Evolutionary conservation across 352 stramenopile genomes (phyloP).

Genomic region (Globisporangium radiosum): DNA sequence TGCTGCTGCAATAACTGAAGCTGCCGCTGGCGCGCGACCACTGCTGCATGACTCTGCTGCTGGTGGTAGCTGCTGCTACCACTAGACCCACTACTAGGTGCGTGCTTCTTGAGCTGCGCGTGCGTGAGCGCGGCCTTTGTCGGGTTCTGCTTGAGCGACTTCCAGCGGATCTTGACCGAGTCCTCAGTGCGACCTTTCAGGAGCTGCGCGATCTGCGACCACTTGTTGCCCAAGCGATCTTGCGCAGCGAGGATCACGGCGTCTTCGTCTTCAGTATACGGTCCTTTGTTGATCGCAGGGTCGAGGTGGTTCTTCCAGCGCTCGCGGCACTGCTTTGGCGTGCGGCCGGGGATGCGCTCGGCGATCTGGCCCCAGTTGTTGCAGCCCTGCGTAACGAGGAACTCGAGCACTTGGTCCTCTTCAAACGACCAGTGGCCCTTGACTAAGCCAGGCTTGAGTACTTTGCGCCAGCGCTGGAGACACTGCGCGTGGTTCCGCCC

Average conservation of each 20-base stretch:
- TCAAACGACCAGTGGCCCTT: slow-evolving; percentile 95
- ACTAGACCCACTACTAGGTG: no score
- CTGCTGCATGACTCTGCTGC: slow-evolving; percentile 57
- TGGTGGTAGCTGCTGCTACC: no score
- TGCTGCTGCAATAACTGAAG: slow-evolving; percentile 69
- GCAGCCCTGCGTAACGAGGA: slow-evolving; percentile 81
- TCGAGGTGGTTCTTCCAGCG: slow-evolving; percentile 89
- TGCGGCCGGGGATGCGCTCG: slow-evolving; percentile 87
- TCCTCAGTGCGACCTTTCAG: slow-evolving; percentile 89
- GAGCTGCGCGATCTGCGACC: slow-evolving; percentile 94
- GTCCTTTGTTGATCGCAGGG: slow-evolving; percentile 91
- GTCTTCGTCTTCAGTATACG: slow-evolving; percentile 94
- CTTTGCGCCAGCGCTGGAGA: slow-evolving; percentile 87
- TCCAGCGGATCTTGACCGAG: slow-evolving; percentile 93
- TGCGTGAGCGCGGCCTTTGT: slow-evolving; percentile 70
- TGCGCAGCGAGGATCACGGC: slow-evolving; percentile 89
- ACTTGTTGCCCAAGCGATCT: slow-evolving; percentile 91
- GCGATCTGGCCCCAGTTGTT: slow-evolving; percentile 94
- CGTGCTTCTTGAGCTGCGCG: slow-evolving; percentile 69
- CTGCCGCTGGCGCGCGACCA: slow-evolving; percentile 61
- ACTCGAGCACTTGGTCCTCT: slow-evolving; percentile 92
- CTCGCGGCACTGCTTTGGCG: slow-evolving; percentile 89
- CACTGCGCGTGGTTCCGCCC: slow-evolving; percentile 86
- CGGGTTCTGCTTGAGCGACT: slow-evolving; percentile 83
- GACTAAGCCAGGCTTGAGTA: slow-evolving; percentile 92